Percentiles rank a stretch among this genome's conserved stretches.
Conservation (phyloP, 495 filamentous ascomycete species). For the Staphylotrichum longicolle region DNA sequence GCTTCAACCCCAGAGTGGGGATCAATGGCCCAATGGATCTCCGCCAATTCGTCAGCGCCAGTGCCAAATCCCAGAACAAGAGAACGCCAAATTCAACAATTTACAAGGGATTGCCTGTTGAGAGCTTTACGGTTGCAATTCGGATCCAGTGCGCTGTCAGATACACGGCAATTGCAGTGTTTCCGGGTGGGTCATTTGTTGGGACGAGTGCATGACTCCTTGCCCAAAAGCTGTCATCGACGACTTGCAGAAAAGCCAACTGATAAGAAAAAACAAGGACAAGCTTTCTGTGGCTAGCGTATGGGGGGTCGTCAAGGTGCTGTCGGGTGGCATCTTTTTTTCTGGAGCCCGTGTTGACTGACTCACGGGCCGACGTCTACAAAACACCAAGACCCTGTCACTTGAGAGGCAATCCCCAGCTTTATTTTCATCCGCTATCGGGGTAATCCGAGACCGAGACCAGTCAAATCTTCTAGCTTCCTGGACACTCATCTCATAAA, state of each 20-base stretch:
- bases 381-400: slow-evolving; percentile 11
- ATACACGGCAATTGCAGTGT: not conserved
- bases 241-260: not conserved
- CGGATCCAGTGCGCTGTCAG: too few relatives aligned
- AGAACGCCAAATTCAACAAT: slow-evolving; percentile 7
- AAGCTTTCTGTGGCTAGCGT: not conserved
- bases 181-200: not conserved
- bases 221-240: not conserved
- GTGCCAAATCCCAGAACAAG: slow-evolving; percentile 7
- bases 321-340: slow-evolving; percentile 10
- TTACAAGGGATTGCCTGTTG: not conserved
- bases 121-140: not conserved
- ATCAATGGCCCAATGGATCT: slow-evolving; percentile 10
- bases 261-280: not conserved
- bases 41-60: slow-evolving; percentile 12
- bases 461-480: not conserved
- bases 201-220: not conserved
- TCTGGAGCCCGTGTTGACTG: slow-evolving; percentile 8
- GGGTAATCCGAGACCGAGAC: not conserved
- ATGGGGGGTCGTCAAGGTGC: slow-evolving; percentile 14
- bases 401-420: not conserved
- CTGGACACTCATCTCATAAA: too few relatives aligned
- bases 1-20: slow-evolving; percentile 16
- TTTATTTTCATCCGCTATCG: not conserved
- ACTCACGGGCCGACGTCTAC: slow-evolving; percentile 10